These are phyloP conservation scores for Chlorella sp. DNA, from an alignment of 139 green algal genomes.

Conservation along the genomic window DNA sequence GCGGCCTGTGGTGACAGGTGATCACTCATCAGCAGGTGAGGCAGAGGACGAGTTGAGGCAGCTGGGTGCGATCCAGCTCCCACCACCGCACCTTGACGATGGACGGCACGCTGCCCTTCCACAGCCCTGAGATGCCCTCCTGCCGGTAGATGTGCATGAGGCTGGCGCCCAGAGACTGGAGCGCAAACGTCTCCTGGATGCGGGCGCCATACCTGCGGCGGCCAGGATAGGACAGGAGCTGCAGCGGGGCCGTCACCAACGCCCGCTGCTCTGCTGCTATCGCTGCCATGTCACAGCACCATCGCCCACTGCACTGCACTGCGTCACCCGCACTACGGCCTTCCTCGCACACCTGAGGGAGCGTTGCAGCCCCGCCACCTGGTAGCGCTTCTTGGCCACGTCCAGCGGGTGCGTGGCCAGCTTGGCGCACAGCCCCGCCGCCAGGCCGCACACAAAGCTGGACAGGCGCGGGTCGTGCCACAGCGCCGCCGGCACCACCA, in stretches of 20 bases:
- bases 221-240: not conserved
- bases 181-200: conserved; percentile 44
- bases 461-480: conserved; percentile 17
- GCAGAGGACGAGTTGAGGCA: no score
- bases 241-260: no score
- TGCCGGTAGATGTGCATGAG: conserved; percentile 47
- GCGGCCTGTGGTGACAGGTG: conserved; percentile 72
- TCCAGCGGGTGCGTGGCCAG: conserved; percentile 87
- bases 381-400: conserved; percentile 97
- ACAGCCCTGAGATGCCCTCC: conserved; percentile 82
- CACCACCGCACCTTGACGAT: conserved; percentile 74
- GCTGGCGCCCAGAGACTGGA: conserved; percentile 43
- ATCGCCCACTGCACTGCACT: no score
- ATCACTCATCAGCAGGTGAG: not conserved
- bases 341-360: conserved; percentile 26
- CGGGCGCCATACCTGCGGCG: conserved; percentile 63
- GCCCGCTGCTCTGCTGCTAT: no score
- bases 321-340: no score
- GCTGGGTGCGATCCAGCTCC: not conserved
- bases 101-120: conserved; percentile 85
- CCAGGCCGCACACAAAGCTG: conserved; percentile 34
- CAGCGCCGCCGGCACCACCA: not conserved
- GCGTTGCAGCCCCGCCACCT: conserved; percentile 56
- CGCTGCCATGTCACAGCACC: no score
- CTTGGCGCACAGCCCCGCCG: conserved; percentile 81